These are phyloP conservation scores for Coniferiporia sulphurascens DNA, from an alignment of 1,284 basidiomycete genomes.

Conservation along the genomic window DNA sequence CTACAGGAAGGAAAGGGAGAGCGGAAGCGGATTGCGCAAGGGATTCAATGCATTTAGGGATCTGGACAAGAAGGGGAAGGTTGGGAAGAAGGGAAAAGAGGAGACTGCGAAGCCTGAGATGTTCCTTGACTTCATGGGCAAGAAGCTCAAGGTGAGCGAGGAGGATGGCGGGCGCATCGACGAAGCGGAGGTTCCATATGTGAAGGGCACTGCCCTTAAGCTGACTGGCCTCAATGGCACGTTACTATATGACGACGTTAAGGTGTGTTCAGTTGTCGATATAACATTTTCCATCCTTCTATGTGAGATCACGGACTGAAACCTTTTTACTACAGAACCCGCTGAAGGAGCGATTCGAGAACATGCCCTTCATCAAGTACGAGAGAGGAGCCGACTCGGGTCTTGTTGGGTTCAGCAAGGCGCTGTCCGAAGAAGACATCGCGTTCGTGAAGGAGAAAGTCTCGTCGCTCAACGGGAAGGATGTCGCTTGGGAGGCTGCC, in stretches of 20 bases:
- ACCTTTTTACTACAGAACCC: slow-evolving; percentile 46
- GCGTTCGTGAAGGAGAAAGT: slow-evolving; percentile 57
- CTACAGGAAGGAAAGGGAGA: slow-evolving; percentile 37
- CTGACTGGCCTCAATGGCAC: slow-evolving; percentile 68
- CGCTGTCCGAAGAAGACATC: slow-evolving; percentile 63
- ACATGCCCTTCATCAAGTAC: slow-evolving; percentile 70
- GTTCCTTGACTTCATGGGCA: slow-evolving; percentile 67
- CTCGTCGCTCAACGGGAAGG: slow-evolving; percentile 55
- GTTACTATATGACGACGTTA: slow-evolving; percentile 65
- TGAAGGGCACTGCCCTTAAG: slow-evolving; percentile 69
- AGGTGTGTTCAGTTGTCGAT: slow-evolving; percentile 36
- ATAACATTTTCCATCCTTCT: not conserved
- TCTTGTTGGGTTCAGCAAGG: slow-evolving; percentile 49
- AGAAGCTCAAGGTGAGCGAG: slow-evolving; percentile 57
- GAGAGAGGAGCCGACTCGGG: slow-evolving; percentile 47
- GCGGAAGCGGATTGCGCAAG: slow-evolving; percentile 44
- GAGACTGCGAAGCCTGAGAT: slow-evolving; percentile 50
- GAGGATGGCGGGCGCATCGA: slow-evolving; percentile 66
- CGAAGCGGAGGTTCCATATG: slow-evolving; percentile 64
- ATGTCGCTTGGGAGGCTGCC: slow-evolving; percentile 56
- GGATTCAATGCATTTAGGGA: slow-evolving; percentile 88
- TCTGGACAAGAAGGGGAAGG: slow-evolving; percentile 37
- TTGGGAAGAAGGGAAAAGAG: slow-evolving; percentile 33
- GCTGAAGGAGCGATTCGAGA: slow-evolving; percentile 74
- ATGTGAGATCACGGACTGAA: slow-evolving; percentile 22